These are phyloP conservation scores for Zasmidium cellare DNA, from an alignment of 2,329 filamentous ascomycete genomes.

Conservation along the genomic window DNA sequence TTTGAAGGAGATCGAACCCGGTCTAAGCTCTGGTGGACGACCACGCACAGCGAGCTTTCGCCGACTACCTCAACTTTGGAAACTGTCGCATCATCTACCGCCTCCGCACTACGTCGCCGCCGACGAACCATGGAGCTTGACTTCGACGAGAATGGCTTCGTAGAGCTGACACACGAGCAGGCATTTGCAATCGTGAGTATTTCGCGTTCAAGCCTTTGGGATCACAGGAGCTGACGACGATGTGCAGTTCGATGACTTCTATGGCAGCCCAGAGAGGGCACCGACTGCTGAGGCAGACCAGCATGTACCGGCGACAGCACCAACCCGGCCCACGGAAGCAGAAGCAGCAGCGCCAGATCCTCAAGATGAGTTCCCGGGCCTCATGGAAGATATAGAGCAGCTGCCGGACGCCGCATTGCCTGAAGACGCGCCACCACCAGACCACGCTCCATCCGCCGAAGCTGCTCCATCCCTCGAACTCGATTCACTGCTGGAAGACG, in stretches of 20 bases:
- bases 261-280: background rate
- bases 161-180: too few relatives aligned
- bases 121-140: too few relatives aligned
- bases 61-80: too few relatives aligned
- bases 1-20: background rate
- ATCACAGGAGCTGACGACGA: background rate
- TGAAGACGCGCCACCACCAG: too few relatives aligned
- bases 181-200: background rate
- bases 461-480: too few relatives aligned
- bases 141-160: too few relatives aligned
- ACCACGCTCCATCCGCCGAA: too few relatives aligned
- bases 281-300: background rate
- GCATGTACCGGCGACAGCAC: background rate
- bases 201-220: background rate
- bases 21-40: too few relatives aligned
- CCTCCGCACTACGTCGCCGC: too few relatives aligned
- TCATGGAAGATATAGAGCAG: conserved; percentile 9
- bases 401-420: background rate
- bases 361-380: background rate
- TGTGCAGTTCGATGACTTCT: background rate
- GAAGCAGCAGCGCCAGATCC: background rate
- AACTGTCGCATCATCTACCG: too few relatives aligned
- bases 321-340: background rate
- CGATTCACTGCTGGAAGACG: background rate
- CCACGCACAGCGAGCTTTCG: too few relatives aligned